Evolutionary conservation across 768 basidiomycete genomes (phyloP), one percentile per base, ranked within the genome.

Genomic region (Trametes gibbosa): DNA sequence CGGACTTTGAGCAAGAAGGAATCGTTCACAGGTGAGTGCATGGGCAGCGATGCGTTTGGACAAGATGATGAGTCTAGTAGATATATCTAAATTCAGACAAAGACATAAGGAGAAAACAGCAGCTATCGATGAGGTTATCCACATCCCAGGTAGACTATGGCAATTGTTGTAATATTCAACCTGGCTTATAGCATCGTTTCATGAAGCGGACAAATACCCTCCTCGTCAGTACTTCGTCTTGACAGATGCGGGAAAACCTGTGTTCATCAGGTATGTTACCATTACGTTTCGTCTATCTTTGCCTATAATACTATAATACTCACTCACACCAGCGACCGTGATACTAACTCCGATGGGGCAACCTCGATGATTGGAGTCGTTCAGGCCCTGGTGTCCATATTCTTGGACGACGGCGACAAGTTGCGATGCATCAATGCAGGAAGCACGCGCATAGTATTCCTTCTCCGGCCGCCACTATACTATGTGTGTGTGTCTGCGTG

Each of bases 181-280:
- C 1, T 16, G 12, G 13, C 35, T 5, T n/a, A 23, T 19, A n/a
- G n/a, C n/a, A n/a, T n/a, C n/a, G n/a, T n/a, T n/a, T n/a, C 14
- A 2, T n/a, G 3, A 42, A 66, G 65, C 55, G 24, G 65, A 63
- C 16, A 19, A 34, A 45, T 66, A 64, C 51, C 53, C 53, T 1
- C 61, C 65, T 16, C 53, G 65, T 1, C 84, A 92, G 69, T 99
- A 98, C 72, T 97, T 91, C 68, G 83, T 98, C 16, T 80, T 98
- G 19, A 98, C 95, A 0, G 86, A 95, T 62, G 97, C 97, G 29
- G 97, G 97, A 27, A 98, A 99, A 73, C 95, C 95, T n/a, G 95
- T 99, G 12, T 99, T 91, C 68, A 80, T 85, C 42, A 92, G 91
- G 95, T 90, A 71, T 59, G 77, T 65, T 39, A 13, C n/a, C 54